A percentile compares a stretch with the other conserved stretches of the same genome.
Evolutionary conservation across 2,329 filamentous ascomycete species (phyloP).

Genomic region (Ramularia endophylla): DNA sequence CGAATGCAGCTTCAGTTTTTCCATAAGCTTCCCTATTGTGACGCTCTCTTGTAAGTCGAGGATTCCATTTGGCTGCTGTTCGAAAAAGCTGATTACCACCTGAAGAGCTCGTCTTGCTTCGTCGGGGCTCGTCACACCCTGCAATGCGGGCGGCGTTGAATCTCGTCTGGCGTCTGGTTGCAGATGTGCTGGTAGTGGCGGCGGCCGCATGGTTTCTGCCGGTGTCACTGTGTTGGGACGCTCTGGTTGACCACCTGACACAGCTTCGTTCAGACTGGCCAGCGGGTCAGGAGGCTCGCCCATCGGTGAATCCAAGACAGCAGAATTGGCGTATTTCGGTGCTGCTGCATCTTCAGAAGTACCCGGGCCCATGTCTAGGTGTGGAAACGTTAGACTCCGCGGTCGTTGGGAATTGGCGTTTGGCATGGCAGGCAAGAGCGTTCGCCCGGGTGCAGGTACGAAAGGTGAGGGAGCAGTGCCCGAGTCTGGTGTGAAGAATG

Average conservation of each 20-base stretch:
- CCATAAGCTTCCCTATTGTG: slow-evolving; percentile 73
- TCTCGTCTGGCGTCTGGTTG: slow-evolving; percentile 17
- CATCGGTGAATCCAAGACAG: slow-evolving; percentile 33
- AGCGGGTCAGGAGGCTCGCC: slow-evolving; percentile 31
- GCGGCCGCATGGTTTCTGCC: slow-evolving; percentile 42
- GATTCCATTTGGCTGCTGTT: slow-evolving; percentile 61
- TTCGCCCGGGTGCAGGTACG: slow-evolving; percentile 41
- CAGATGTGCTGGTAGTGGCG: slow-evolving; percentile 36
- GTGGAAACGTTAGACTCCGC: slow-evolving; percentile 83
- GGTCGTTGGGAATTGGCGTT: slow-evolving; percentile 62
- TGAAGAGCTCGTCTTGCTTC: slow-evolving; percentile 78
- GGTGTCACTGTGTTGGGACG: slow-evolving; percentile 24
- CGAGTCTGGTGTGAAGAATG: slow-evolving; percentile 73
- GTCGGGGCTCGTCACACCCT: slow-evolving; percentile 63
- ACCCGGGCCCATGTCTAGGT: slow-evolving; percentile 56
- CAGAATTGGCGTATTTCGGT: slow-evolving; percentile 45
- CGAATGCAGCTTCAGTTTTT: slow-evolving; percentile 64
- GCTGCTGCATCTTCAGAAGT: slow-evolving; percentile 49
- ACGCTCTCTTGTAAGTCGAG: slow-evolving; percentile 73
- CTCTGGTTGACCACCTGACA: slow-evolving; percentile 26
- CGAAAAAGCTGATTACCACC: slow-evolving; percentile 74
- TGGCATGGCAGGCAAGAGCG: slow-evolving; percentile 39
- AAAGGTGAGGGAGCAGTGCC: slow-evolving; percentile 61
- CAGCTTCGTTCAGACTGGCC: slow-evolving; percentile 36
- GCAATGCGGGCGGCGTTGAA: slow-evolving; percentile 19